Conservation (phyloP, 2,329 filamentous ascomycete species). For the Fusarium piperis region DNA sequence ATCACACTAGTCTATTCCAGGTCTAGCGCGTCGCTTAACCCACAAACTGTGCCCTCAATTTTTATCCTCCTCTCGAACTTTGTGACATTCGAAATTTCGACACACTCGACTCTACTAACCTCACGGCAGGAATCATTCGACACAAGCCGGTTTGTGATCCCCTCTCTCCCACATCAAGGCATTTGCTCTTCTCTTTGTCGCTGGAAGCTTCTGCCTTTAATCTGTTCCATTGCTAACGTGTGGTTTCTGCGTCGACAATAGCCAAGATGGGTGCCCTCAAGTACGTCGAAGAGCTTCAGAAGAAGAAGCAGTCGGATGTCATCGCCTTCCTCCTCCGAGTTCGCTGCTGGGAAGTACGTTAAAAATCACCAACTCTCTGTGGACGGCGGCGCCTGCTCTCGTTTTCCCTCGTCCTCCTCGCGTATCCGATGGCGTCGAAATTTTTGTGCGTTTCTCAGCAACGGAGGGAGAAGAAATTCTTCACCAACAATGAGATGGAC, state of each 20-base stretch:
- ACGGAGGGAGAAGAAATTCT: slow-evolving; percentile 28
- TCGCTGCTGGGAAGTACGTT: slow-evolving; percentile 99
- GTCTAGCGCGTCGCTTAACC: slow-evolving; percentile 51
- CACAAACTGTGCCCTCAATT: slow-evolving; percentile 50
- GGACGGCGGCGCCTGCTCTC: slow-evolving; percentile 45
- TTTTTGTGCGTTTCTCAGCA: slow-evolving; percentile 13
- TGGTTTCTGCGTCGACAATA: slow-evolving; percentile 43
- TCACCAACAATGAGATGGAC: neutral
- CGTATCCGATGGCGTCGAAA: slow-evolving; percentile 2
- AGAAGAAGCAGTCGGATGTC: slow-evolving; percentile 99
- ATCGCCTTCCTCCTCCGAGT: slow-evolving; percentile 99
- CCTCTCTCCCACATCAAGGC: neutral
- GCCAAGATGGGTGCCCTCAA: slow-evolving; percentile 99
- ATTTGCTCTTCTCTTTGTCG: neutral
- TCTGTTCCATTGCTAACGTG: slow-evolving; percentile 40
- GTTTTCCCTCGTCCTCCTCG: slow-evolving; percentile 27
- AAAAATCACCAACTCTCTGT: slow-evolving; percentile 51
- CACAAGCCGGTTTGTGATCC: slow-evolving; percentile 50
- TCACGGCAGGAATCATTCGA: slow-evolving; percentile 48
- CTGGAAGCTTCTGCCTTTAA: neutral
- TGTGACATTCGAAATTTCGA: slow-evolving; percentile 45
- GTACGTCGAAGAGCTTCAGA: slow-evolving; percentile 99
- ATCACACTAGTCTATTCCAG: slow-evolving; percentile 34
- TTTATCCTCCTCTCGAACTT: slow-evolving; percentile 49
- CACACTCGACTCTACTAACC: slow-evolving; percentile 50